Evolutionary conservation across 2,329 filamentous ascomycete genomes (phyloP), one percentile per base, ranked within the genome.

Genomic region (Talaromyces rugulosus): DNA sequence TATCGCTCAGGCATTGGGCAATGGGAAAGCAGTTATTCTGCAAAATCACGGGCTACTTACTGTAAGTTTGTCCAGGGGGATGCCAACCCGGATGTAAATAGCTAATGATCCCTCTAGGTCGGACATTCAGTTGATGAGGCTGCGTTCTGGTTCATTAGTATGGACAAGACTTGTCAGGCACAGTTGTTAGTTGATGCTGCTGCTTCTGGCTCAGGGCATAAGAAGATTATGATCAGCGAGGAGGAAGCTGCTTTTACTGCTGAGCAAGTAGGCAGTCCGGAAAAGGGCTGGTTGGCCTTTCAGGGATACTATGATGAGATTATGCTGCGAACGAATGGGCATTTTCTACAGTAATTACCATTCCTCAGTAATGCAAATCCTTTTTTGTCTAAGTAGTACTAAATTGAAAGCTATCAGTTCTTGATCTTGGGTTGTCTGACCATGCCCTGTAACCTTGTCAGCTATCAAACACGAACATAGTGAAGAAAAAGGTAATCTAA

Each of bases 31-130:
- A 0, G 82, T 78, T 4, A 73, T 86, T 14, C 71, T 85, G n/a
- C 77, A 80, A 65, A 85, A 84, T 67, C 83, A 86, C 68, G 83
- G 84, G 0, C 70, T 85, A 18, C 69, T 86, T 62, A 84, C 83
- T 1, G 78, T 78, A n/a, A 18, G 59, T 50, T 60, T 27, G 28
- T 33, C 36, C 27, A 0, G 7, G 28, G 4, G 2, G 6, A 53
- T 53, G 16, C 12, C 7, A n/a, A 11, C 44, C 5, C 28, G 6
- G 6, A 14, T 23, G 40, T 34, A 4, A 34, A 18, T 34, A 4
- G 7, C 16, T 59, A 30, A 52, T 36, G n/a, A 12, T 28, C 14
- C 5, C 16, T 36, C 28, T 16, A 60, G 59, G 59, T 60, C 28
- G 83, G 81, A 9, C 65, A 73, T 31, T 78, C 76, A 1, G 75